Conservation (phyloP, 345 rosid genomes). For the Clarkia xantiana region DNA sequence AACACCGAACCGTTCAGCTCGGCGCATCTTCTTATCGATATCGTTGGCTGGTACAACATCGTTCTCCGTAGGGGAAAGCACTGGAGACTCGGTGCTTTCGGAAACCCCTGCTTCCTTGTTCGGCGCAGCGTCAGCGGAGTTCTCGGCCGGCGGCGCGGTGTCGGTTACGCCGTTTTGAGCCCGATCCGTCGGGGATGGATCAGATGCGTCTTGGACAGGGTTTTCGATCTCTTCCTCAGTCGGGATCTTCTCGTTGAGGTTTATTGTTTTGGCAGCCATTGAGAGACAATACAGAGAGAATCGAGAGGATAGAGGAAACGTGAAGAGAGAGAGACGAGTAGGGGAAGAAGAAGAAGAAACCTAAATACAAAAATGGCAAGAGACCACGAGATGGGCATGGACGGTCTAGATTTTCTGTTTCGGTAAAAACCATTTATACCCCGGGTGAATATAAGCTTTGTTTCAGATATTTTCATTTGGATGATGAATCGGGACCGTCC, state of each 20-base stretch:
- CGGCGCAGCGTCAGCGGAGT: neutral
- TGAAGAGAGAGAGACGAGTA: neutral
- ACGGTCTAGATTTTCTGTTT: too few species aligned
- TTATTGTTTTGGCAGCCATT: constrained; percentile 26
- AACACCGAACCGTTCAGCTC: constrained; percentile 89
- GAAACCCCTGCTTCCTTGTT: neutral
- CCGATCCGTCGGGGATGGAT: constrained; percentile 4
- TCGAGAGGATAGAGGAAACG: neutral
- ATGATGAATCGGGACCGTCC: too few species aligned
- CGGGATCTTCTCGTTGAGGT: constrained; percentile 22
- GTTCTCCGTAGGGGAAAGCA: constrained; percentile 12
- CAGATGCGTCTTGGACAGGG: constrained; percentile 19
- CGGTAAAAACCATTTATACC: too few species aligned
- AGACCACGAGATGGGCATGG: too few species aligned
- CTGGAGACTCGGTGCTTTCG: constrained; percentile 9
- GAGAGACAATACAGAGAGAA: neutral
- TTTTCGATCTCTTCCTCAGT: constrained; percentile 14
- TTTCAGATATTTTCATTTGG: too few species aligned
- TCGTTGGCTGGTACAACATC: constrained; percentile 24
- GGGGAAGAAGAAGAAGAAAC: neutral
- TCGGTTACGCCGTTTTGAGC: neutral
- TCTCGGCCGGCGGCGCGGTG: neutral
- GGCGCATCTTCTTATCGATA: constrained; percentile 57
- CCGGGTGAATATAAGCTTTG: too few species aligned
- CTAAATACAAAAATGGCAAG: too few species aligned